Evolutionary conservation across 371 early-diverging fungal genomes (phyloP), one percentile per base, ranked within the genome.

Genomic region (Mucor ambiguus): DNA sequence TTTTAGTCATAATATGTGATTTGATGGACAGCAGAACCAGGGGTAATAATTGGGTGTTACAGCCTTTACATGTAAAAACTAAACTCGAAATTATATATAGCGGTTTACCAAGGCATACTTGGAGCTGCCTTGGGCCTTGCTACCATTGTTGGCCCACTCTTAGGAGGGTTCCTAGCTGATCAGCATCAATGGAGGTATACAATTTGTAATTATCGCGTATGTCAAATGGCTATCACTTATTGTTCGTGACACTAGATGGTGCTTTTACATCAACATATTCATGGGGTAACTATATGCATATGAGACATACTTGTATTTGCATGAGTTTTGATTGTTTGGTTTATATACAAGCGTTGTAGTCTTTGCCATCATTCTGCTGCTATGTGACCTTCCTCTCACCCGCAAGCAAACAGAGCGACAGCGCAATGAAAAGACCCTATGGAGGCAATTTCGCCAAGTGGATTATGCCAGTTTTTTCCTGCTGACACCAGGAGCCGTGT

Each of bases 1-100:
- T 83, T 22, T 77, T 93, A 56, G 86, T 93, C 48, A 88, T 93
- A 58, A 87, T 93, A 35, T 83, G 91, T 0, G 95, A 92, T 61
- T 75, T 93, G 60, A 64, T 69, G 37, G 41, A 60, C 18, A 29
- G 55, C n/a, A 54, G 61, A 26, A 35, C 65, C 29, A 64, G 69
- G 30, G 64, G 69, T 66, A 66, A 22, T 46, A 3, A 5, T 20
- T 46, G n/a, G 11, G 22, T 20, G 7, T 20, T 20, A 18, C 41
- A 41, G 41, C 4, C 41, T 24, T 22, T 46, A 22, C 11, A 3
- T 46, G 22, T 46, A 10, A 46, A 46, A 22, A 46, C 46, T 20
- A 46, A 22, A 2, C 18, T 44, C 44, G 6, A 44, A 10, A 44
- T 9, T 10, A 20, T 20, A n/a, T 5, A 6, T 22, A 46, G 46